Conservation (phyloP, 768 basidiomycete genomes). For the Leucocoprinus birnbaumii region DNA sequence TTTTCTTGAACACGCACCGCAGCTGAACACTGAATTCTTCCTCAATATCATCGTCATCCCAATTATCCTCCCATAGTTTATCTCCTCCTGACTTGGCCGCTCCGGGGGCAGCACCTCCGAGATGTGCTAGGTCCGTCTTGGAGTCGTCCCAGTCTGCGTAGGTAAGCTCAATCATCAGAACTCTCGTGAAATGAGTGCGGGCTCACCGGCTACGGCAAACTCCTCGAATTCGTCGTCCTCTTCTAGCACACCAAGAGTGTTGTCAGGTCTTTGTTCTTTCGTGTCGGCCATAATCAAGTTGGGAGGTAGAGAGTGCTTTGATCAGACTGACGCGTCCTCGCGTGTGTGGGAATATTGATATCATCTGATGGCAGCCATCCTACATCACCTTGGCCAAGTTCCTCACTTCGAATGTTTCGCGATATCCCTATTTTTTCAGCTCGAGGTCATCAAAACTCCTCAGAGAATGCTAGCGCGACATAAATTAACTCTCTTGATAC, state of each 20-base stretch:
- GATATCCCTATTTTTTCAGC: too few relatives aligned
- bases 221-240: constrained; percentile 99
- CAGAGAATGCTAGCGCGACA: too few relatives aligned
- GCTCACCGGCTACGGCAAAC: constrained; percentile 78
- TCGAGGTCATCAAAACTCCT: too few relatives aligned
- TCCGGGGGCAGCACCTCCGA: constrained; percentile 71
- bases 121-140: constrained; percentile 76
- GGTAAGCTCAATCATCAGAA: background rate
- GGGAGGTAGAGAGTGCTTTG: constrained; percentile 9
- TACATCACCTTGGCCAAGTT: background rate
- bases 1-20: constrained; percentile 64
- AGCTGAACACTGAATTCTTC: constrained; percentile 96
- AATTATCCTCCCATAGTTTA: constrained; percentile 99
- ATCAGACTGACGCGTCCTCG: constrained; percentile 26
- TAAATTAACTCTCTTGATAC: too few relatives aligned
- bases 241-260: constrained; percentile 80
- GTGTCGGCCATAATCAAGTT: constrained; percentile 39
- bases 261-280: constrained; percentile 44
- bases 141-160: constrained; percentile 84
- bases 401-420: too few relatives aligned
- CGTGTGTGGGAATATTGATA: constrained; percentile 21
- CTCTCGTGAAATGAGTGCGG: background rate
- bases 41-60: constrained; percentile 99
- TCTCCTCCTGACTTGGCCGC: constrained; percentile 79
- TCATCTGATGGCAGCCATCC: background rate